Percentiles rank a stretch among this genome's conserved stretches.
Conservation (phyloP, 169 alveolate species). For the Plasmodium cynomolgi region DNA sequence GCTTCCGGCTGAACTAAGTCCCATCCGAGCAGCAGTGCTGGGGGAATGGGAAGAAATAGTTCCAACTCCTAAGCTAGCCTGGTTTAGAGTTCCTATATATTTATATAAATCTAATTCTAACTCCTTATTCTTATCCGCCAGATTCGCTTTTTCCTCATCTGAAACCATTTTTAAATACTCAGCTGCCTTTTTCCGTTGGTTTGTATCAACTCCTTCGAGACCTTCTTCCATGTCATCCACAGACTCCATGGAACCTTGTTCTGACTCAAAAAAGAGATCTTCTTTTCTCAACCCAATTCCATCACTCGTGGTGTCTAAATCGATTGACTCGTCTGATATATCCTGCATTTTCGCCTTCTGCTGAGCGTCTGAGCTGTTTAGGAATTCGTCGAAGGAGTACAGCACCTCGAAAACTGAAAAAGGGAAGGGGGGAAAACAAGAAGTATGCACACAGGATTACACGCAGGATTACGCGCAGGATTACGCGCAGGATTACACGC, state of each 20-base stretch:
- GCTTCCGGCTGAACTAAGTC: background rate
- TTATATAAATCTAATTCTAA: constrained; percentile 41
- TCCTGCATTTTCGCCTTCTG: constrained; percentile 9
- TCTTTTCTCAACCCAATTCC: constrained; percentile 54
- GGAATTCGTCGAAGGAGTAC: background rate
- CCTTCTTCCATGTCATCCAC: background rate
- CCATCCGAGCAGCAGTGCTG: background rate
- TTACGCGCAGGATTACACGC: background rate
- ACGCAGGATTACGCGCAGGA: background rate
- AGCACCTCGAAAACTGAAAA: constrained; percentile 20
- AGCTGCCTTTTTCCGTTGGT: background rate
- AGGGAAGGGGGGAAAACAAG: background rate
- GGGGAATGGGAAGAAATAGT: background rate
- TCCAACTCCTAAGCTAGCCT: background rate
- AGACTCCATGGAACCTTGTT: constrained; percentile 15
- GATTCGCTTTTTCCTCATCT: background rate
- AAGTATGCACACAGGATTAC: background rate
- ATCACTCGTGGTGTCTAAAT: constrained; percentile 35
- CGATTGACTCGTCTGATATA: constrained; percentile 11
- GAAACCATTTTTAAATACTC: constrained; percentile 5
- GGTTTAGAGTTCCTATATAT: constrained; percentile 9
- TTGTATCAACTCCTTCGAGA: background rate
- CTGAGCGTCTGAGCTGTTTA: background rate
- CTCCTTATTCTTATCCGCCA: constrained; percentile 13
- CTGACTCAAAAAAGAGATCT: constrained; percentile 28